Percentiles rank a stretch among this genome's conserved stretches.
Evolutionary conservation across 2,329 filamentous ascomycete genomes (phyloP).

Genomic region (Curvularia sp.): DNA sequence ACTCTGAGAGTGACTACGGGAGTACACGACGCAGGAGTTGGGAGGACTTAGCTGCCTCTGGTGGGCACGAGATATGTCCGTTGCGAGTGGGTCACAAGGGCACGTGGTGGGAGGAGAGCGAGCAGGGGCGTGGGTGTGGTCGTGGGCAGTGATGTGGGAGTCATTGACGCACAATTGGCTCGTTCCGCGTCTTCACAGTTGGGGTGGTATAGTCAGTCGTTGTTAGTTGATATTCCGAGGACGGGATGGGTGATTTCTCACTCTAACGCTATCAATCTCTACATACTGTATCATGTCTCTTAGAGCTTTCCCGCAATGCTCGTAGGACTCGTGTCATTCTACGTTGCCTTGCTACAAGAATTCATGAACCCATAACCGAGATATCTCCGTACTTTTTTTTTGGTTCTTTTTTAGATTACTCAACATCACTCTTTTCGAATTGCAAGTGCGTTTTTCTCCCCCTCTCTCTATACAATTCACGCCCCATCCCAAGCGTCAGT

Average conservation of each 20-base stretch:
- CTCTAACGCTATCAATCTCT: not conserved
- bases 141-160: not conserved
- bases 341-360: no score
- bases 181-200: not conserved
- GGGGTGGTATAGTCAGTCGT: not conserved
- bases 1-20: conserved; percentile 2
- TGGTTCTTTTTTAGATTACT: no score
- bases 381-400: no score
- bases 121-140: no score
- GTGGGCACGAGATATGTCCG: not conserved
- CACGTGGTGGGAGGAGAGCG: not conserved
- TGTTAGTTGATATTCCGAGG: not conserved
- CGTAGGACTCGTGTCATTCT: no score
- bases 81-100: not conserved
- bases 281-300: not conserved
- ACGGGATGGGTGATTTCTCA: not conserved
- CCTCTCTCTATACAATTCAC: no score
- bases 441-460: no score
- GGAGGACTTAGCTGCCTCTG: not conserved
- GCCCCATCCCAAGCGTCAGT: no score
- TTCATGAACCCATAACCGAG: no score
- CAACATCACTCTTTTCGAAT: no score
- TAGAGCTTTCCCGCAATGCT: no score
- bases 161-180: not conserved
- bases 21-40: not conserved